phyloP scores from a whole-genome alignment of 2,329 filamentous ascomycete species.

The Ceratocystis colombiana region DNA sequence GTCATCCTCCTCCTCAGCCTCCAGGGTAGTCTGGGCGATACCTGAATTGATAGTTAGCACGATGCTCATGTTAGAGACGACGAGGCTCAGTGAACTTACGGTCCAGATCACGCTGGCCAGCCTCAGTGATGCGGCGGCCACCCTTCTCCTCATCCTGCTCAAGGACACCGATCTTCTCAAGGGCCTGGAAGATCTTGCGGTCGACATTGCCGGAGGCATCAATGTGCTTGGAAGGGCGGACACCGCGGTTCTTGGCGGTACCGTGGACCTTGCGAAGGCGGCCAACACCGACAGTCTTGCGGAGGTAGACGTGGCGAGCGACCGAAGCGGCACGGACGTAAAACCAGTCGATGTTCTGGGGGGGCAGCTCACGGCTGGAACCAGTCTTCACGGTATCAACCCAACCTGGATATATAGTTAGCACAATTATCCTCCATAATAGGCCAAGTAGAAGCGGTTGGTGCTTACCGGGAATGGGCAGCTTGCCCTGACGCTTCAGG shows the following conservation, averaged over 20 bases:
- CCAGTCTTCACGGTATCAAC: constrained; percentile 99
- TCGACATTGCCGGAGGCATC: constrained; percentile 91
- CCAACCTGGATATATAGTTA: constrained; percentile 55
- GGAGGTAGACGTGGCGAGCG: constrained; percentile 96
- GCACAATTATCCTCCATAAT: constrained; percentile 15
- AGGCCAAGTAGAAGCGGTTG: not conserved
- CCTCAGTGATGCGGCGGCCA: constrained; percentile 95
- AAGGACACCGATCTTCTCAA: constrained; percentile 98
- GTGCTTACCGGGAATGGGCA: constrained; percentile 72
- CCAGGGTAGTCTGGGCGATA: constrained; percentile 71
- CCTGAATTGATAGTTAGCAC: constrained; percentile 33
- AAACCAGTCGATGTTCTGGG: constrained; percentile 97
- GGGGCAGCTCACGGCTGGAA: constrained; percentile 90
- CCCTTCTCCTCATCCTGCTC: constrained; percentile 98
- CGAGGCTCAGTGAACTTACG: constrained; percentile 39
- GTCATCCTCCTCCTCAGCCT: constrained; percentile 58
- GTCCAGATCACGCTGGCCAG: constrained; percentile 98
- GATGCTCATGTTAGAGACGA: not conserved
- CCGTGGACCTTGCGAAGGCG: constrained; percentile 95
- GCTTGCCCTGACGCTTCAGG: constrained; percentile 90
- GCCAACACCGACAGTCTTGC: constrained; percentile 98
- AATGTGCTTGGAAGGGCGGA: constrained; percentile 84
- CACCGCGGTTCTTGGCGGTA: constrained; percentile 92
- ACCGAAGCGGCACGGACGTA: constrained; percentile 84
- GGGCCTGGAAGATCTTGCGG: constrained; percentile 92